phyloP scores from a whole-genome alignment of 352 stramenopile species.

The Globisporangium parvum region DNA sequence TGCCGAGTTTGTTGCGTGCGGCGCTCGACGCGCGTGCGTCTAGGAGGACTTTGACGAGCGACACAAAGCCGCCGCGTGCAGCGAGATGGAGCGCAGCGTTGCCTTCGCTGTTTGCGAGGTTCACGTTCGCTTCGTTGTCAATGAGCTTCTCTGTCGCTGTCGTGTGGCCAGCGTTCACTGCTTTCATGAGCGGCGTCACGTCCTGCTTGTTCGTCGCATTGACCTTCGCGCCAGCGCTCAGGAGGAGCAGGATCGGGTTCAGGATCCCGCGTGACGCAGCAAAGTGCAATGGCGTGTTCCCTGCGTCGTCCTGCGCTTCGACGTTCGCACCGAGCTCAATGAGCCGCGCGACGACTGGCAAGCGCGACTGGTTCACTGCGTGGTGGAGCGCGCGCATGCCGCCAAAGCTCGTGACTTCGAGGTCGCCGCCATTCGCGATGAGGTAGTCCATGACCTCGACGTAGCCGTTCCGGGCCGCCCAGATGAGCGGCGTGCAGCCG shows the following conservation, averaged over 20 bases:
- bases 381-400: slow-evolving; percentile 80
- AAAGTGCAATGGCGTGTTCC: slow-evolving; percentile 84
- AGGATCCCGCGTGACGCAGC: slow-evolving; percentile 76
- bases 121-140: slow-evolving; percentile 66
- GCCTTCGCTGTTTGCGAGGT: slow-evolving; percentile 59
- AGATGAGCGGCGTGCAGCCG: slow-evolving; percentile 75
- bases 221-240: slow-evolving; percentile 73
- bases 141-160: slow-evolving; percentile 86
- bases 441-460: slow-evolving; percentile 78
- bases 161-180: slow-evolving; percentile 69
- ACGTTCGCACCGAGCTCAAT: slow-evolving; percentile 71
- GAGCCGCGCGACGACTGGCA: slow-evolving; percentile 55
- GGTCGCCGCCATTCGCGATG: slow-evolving; percentile 48
- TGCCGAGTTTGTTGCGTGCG: slow-evolving; percentile 71
- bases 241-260: slow-evolving; percentile 74
- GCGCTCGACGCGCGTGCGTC: slow-evolving; percentile 40
- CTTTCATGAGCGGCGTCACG: slow-evolving; percentile 84
- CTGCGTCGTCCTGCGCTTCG: slow-evolving; percentile 78
- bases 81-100: slow-evolving; percentile 84
- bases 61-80: slow-evolving; percentile 67
- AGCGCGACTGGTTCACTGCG: slow-evolving; percentile 71
- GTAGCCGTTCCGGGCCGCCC: slow-evolving; percentile 82
- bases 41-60: slow-evolving; percentile 64
- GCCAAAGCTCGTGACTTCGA: slow-evolving; percentile 71
- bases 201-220: slow-evolving; percentile 70